Conservation (phyloP, 2,329 filamentous ascomycete species). For the Botryotinia globosa region DNA sequence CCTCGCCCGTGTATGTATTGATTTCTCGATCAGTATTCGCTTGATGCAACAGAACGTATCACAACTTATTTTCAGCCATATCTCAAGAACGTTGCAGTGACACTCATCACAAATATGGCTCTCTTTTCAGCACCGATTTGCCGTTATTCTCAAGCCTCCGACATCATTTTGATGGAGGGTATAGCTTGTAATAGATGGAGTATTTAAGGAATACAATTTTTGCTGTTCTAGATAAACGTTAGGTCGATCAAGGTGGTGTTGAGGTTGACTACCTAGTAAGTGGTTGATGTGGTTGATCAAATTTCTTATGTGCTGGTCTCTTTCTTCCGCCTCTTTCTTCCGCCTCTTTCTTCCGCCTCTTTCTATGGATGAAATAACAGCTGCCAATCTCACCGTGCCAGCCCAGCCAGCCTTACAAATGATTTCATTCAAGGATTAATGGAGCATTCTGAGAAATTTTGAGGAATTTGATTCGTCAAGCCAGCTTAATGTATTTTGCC, state of each 20-base stretch:
- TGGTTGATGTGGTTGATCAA: background rate
- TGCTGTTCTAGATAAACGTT: background rate
- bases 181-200: background rate
- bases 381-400: slow-evolving; percentile 20
- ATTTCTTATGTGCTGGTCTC: slow-evolving; percentile 8
- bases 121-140: slow-evolving; percentile 11
- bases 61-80: slow-evolving; percentile 18
- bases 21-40: slow-evolving; percentile 13
- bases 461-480: slow-evolving; percentile 5
- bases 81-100: slow-evolving; percentile 18
- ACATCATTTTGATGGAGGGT: slow-evolving; percentile 10
- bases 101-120: slow-evolving; percentile 18
- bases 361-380: background rate
- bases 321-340: slow-evolving; percentile 7
- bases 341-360: slow-evolving; percentile 7
- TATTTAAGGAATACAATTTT: background rate
- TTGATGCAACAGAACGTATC: slow-evolving; percentile 13
- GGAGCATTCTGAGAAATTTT: background rate
- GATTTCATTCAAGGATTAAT: slow-evolving; percentile 14
- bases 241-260: background rate
- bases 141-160: slow-evolving; percentile 14
- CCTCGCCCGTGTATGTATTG: background rate
- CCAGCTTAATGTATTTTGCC: slow-evolving; percentile 13
- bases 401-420: slow-evolving; percentile 15
- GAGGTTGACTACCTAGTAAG: background rate